These are phyloP conservation scores for Phlegmacium glaucopus DNA, from an alignment of 768 basidiomycete species.

Conservation along the genomic window DNA sequence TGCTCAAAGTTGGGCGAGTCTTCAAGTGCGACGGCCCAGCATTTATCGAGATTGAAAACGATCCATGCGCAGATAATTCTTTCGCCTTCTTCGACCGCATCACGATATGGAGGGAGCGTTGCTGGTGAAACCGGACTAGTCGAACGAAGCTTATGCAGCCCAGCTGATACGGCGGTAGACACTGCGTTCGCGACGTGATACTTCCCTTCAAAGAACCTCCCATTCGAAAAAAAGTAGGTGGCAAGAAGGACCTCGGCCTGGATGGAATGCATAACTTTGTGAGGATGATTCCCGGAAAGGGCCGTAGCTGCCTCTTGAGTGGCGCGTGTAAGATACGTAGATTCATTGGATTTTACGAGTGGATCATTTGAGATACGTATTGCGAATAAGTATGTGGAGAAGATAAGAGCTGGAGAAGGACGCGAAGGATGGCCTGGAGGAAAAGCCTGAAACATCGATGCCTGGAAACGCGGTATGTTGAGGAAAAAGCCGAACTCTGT, in stretches of 20 bases:
- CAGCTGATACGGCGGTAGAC: conserved; percentile 31
- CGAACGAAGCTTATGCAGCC: conserved; percentile 34
- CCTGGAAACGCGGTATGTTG: conserved; percentile 41
- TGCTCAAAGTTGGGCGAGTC: conserved; percentile 26
- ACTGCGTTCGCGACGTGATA: conserved; percentile 39
- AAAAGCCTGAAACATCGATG: conserved; percentile 28
- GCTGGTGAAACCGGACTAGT: neutral
- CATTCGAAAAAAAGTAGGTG: conserved; percentile 51
- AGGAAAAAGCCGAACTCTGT: conserved; percentile 59
- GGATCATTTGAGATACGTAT: conserved; percentile 28
- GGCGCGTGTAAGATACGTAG: conserved; percentile 39
- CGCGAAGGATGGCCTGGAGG: conserved; percentile 30
- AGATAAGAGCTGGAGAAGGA: conserved; percentile 37
- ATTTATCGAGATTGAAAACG: conserved; percentile 29
- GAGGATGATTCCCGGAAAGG: conserved; percentile 37
- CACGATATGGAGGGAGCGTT: conserved; percentile 20
- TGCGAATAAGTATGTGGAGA: conserved; percentile 36
- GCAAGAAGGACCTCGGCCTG: conserved; percentile 56
- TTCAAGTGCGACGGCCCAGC: conserved; percentile 43
- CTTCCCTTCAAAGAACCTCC: conserved; percentile 43
- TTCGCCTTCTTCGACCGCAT: conserved; percentile 34
- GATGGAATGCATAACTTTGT: conserved; percentile 42
- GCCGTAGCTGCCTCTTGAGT: conserved; percentile 34
- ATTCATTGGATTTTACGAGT: conserved; percentile 24
- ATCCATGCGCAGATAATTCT: conserved; percentile 36